Base-by-base conservation (phyloP, 2,329 filamentous ascomycete species). In the Colletotrichum sp. region DNA sequence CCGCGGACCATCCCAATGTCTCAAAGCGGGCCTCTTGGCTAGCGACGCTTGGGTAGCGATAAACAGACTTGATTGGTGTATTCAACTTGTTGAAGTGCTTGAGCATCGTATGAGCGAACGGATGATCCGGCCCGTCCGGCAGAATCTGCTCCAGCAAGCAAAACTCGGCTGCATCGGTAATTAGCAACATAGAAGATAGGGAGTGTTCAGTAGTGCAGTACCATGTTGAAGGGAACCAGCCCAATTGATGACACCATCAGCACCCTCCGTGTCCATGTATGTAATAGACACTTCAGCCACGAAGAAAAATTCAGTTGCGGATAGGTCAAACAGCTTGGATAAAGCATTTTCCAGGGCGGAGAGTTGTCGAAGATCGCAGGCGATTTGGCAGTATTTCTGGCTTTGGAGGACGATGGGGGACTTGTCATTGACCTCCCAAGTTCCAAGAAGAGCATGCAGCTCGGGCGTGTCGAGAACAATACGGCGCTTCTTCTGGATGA, bases 231-330 rank as follows among this genome's bases (percentile, higher is more conserved):
- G 87, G 13, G 86, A 91, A 71, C 92, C 91, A n/a, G 94, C 93
- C 95, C 95, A 98, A 67, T 88, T 83, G 34, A 98, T 93, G 10
- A 98, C 88, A 18, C 90, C 88, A 86, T 98, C 93, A 8, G 95
- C 93, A 55, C 92, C 92, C 26, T 90, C 83, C 4, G 92, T 91
- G 72, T 95, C 92, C 95, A 98, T 98, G 80, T 98, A 98, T 1
- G 95, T 97, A 55, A 98, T 91, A 5, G 96, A 98, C 16, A 98
- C 96, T 84, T 99, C 96, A 1, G 96, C 96, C 30, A 96, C 90
- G 80, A 97, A 98, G 28, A 98, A 87, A 3, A 98, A 90, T 9
- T 90, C 86, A 2, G 89, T 82, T 3, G 32, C 62, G 30, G 70
- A 28, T 18, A 93, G 82, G 52, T 93, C 87, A 3, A 95, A 82